Conservation (phyloP, 192 early-diverging fungal genomes). For the Entomortierella lignicola region DNA sequence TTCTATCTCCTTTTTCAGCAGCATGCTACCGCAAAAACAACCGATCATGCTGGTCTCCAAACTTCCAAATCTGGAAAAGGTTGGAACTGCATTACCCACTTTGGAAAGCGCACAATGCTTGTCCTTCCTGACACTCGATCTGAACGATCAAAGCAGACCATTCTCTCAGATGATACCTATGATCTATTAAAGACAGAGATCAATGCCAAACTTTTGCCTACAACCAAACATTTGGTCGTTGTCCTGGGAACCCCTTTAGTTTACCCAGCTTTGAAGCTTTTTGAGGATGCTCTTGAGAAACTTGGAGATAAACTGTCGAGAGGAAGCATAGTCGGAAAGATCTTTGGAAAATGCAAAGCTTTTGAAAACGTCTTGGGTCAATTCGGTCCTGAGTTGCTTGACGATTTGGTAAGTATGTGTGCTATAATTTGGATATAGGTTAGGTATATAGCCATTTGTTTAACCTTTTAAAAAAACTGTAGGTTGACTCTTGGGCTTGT, state of each 20-base stretch:
- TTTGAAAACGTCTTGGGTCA: slow-evolving; percentile 68
- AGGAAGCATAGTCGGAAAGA: slow-evolving; percentile 64
- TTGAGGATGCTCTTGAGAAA: slow-evolving; percentile 74
- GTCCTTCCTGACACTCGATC: slow-evolving; percentile 78
- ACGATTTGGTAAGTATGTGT: slow-evolving; percentile 72
- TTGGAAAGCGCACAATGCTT: slow-evolving; percentile 74
- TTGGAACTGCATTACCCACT: slow-evolving; percentile 72
- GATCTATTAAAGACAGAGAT: slow-evolving; percentile 69
- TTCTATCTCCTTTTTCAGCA: slow-evolving; percentile 91
- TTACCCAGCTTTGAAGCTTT: slow-evolving; percentile 77
- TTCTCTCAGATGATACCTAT: slow-evolving; percentile 70
- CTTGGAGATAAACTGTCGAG: slow-evolving; percentile 51
- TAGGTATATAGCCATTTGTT: background rate
- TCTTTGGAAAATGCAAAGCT: slow-evolving; percentile 68
- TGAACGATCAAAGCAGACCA: slow-evolving; percentile 73
- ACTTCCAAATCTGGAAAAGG: slow-evolving; percentile 52
- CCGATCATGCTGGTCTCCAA: slow-evolving; percentile 68
- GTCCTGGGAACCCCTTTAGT: slow-evolving; percentile 80
- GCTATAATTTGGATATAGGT: background rate
- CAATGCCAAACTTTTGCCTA: slow-evolving; percentile 59
- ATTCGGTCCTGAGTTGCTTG: slow-evolving; percentile 86
- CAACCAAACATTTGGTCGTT: slow-evolving; percentile 75
- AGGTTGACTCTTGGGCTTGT: slow-evolving; percentile 61
- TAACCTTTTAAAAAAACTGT: no score
- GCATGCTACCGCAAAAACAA: slow-evolving; percentile 72